Evolutionary conservation across 2,329 filamentous ascomycete species (phyloP).

Genomic region (Pseudogymnoascus destructans): DNA sequence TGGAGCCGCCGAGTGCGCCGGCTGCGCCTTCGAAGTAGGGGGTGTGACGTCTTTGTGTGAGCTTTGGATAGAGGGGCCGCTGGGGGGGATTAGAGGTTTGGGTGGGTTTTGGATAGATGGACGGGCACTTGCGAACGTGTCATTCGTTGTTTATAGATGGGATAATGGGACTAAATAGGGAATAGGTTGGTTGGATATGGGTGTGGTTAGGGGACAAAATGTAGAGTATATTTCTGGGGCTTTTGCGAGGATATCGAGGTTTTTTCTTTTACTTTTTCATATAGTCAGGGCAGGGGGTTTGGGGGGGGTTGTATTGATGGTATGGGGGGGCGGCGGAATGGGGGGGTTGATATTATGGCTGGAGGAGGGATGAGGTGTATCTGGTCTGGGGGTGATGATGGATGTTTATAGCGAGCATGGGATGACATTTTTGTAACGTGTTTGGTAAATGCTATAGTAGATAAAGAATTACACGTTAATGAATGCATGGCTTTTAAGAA

Average conservation of each 20-base stretch:
- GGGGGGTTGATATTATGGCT: background rate
- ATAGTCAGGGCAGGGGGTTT: background rate
- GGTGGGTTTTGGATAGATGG: background rate
- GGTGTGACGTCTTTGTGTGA: no score
- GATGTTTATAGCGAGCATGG: background rate
- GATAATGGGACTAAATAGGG: background rate
- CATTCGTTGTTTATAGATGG: background rate
- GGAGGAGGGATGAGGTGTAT: no score
- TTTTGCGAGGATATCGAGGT: background rate
- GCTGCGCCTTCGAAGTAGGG: conserved; percentile 25
- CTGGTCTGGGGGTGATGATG: background rate
- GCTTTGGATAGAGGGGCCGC: no score
- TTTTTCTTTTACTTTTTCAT: background rate
- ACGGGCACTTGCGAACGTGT: background rate
- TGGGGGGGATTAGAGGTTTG: background rate
- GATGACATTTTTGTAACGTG: background rate
- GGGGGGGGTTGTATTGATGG: no score
- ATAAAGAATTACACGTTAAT: background rate
- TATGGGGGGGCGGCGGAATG: background rate
- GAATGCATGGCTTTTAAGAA: background rate
- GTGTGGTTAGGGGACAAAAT: background rate
- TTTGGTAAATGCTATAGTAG: background rate
- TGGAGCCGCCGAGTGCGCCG: conserved; percentile 54
- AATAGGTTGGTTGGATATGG: background rate
- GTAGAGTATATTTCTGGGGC: background rate